Percentiles rank a stretch among this genome's conserved stretches.
Evolutionary conservation across 2,329 filamentous ascomycete genomes (phyloP).

Genomic region (Alternaria consortialis): DNA sequence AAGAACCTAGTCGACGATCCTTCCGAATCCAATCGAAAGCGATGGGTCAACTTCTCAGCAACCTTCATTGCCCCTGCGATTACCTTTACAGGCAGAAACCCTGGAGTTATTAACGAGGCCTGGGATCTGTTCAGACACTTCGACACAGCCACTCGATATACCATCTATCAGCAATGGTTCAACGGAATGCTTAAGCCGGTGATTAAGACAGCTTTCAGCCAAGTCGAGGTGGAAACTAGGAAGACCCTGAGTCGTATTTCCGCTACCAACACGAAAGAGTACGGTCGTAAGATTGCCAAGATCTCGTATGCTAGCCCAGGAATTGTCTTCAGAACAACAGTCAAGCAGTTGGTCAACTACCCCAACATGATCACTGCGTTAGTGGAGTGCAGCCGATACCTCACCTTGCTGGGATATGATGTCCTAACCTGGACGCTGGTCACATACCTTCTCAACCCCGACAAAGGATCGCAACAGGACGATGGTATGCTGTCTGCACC

Average conservation of each 20-base stretch:
- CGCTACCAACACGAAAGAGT: conserved; percentile 82
- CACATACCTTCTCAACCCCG: conserved; percentile 69
- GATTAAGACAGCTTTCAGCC: conserved; percentile 79
- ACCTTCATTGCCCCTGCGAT: conserved; percentile 87
- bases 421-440: conserved; percentile 92
- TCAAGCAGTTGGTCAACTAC: conserved; percentile 92
- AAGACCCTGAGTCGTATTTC: conserved; percentile 89
- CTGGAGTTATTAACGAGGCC: conserved; percentile 83
- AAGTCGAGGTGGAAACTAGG: conserved; percentile 79
- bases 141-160: conserved; percentile 78
- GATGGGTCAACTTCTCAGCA: conserved; percentile 87
- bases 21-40: conserved; percentile 73
- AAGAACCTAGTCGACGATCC: conserved; percentile 75
- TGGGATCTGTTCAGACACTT: conserved; percentile 85
- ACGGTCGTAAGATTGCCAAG: conserved; percentile 89
- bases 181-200: conserved; percentile 61
- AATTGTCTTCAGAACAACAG: conserved; percentile 86
- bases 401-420: conserved; percentile 91
- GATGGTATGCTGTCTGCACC: conserved; percentile 81
- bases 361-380: conserved; percentile 94
- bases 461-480: conserved; percentile 67
- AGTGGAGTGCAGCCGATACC: conserved; percentile 93
- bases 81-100: conserved; percentile 85
- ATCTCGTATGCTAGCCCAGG: conserved; percentile 91
- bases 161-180: conserved; percentile 94